These are phyloP conservation scores for Cyclotella cryptica DNA, from an alignment of 108 stramenopile genomes.

Conservation along the genomic window DNA sequence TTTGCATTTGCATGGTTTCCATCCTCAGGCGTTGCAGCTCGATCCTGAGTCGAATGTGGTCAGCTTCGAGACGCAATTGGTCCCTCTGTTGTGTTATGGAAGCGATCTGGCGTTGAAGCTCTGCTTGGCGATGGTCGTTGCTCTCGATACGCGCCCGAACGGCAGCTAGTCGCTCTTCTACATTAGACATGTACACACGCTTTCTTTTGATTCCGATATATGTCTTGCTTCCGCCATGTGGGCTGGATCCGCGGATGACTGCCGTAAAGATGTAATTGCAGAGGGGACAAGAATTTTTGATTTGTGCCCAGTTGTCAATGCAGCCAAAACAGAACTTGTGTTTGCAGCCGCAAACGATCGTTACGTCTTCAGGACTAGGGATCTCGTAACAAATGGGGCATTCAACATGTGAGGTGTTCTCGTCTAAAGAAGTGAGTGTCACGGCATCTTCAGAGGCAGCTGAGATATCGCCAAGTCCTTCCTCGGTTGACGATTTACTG, in stretches of 20 bases:
- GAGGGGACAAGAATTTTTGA: slow-evolving; percentile 3
- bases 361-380: background rate
- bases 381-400: background rate
- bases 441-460: background rate
- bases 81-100: background rate
- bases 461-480: background rate
- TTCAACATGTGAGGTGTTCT: background rate
- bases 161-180: background rate
- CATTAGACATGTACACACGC: background rate
- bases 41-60: background rate
- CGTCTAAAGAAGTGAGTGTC: background rate
- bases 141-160: background rate
- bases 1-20: background rate
- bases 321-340: slow-evolving; percentile 16
- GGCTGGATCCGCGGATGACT: background rate
- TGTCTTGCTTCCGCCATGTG: background rate
- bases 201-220: background rate
- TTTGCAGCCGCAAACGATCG: slow-evolving; percentile 8
- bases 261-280: background rate
- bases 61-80: background rate
- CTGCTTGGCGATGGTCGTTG: background rate
- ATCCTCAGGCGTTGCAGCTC: background rate
- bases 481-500: background rate
- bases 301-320: slow-evolving; percentile 6
- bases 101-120: background rate